Conservation (phyloP, 768 basidiomycete genomes). For the Boletellus emodensis region DNA sequence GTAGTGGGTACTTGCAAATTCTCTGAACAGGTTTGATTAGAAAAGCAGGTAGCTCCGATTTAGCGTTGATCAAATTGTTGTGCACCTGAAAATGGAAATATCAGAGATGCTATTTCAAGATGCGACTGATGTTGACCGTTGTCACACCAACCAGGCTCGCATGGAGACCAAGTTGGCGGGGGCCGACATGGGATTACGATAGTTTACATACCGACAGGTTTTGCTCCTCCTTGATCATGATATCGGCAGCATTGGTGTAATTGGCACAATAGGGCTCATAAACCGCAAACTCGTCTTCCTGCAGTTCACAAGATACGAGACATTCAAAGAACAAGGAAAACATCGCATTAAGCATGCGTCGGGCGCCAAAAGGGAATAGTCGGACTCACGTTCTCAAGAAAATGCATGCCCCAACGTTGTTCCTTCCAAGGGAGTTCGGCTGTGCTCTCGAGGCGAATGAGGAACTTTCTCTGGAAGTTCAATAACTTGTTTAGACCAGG, state of each 20-base stretch:
- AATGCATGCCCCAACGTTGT: slow-evolving; percentile 84
- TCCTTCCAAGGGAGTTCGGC: slow-evolving; percentile 79
- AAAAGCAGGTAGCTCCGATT: slow-evolving; percentile 91
- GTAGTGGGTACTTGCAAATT: slow-evolving; percentile 96
- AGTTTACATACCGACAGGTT: slow-evolving; percentile 68
- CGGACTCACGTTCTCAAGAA: slow-evolving; percentile 71
- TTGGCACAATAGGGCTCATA: slow-evolving; percentile 98
- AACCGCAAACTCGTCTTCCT: slow-evolving; percentile 94
- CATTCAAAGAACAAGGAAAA: slow-evolving; percentile 41
- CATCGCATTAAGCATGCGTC: slow-evolving; percentile 35
- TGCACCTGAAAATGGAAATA: slow-evolving; percentile 47
- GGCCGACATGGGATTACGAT: slow-evolving; percentile 5
- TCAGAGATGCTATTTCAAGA: slow-evolving; percentile 23
- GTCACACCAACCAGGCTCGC: slow-evolving; percentile 23
- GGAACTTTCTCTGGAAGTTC: slow-evolving; percentile 94
- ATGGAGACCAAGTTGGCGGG: slow-evolving; percentile 13
- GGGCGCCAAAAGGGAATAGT: slow-evolving; percentile 9
- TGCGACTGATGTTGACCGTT: slow-evolving; percentile 11
- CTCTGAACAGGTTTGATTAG: slow-evolving; percentile 98
- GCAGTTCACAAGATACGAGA: slow-evolving; percentile 38
- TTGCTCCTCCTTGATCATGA: slow-evolving; percentile 83
- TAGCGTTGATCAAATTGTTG: slow-evolving; percentile 83
- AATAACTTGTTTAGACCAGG: slow-evolving; percentile 91
- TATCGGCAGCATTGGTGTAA: slow-evolving; percentile 81
- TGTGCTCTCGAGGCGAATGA: slow-evolving; percentile 84